A percentile compares a stretch with the other conserved stretches of the same genome.
These are phyloP conservation scores for Rosa chinensis DNA, from an alignment of 306 rosid species.

Conservation along the genomic window DNA sequence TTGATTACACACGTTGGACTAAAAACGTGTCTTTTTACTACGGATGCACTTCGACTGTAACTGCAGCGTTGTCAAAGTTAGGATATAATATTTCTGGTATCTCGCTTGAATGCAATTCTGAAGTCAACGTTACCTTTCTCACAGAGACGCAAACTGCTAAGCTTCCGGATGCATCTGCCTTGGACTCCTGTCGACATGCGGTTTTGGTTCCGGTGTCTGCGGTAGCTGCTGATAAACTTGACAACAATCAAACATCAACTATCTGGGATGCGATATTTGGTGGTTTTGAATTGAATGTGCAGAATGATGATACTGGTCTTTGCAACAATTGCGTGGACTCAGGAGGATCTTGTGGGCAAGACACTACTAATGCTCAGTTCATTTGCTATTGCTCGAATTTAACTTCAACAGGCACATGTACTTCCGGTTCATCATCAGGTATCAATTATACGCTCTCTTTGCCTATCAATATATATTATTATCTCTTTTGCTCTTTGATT, in stretches of 20 bases:
- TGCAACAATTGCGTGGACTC: neutral
- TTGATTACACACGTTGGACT: neutral
- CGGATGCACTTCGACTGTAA: neutral
- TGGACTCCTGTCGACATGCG: neutral
- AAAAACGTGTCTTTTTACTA: neutral
- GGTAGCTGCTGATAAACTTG: neutral
- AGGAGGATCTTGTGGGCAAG: neutral
- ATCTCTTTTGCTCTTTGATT: neutral
- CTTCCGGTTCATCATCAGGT: no score
- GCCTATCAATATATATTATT: no score
- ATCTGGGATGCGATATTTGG: fast-evolving
- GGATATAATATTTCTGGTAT: no score
- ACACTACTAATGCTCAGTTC: neutral
- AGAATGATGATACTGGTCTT: no score
- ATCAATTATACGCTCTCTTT: no score
- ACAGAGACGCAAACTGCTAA: no score
- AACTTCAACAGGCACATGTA: neutral
- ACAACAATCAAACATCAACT: fast-evolving
- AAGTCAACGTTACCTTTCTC: no score
- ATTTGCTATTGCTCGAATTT: neutral
- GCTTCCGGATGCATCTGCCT: no score
- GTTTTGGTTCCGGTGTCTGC: neutral
- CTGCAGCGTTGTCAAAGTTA: neutral
- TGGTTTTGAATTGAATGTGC: neutral
- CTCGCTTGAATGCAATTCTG: no score